Base-by-base conservation (phyloP, 495 filamentous ascomycete genomes). In the Aspergillus avenaceus region DNA sequence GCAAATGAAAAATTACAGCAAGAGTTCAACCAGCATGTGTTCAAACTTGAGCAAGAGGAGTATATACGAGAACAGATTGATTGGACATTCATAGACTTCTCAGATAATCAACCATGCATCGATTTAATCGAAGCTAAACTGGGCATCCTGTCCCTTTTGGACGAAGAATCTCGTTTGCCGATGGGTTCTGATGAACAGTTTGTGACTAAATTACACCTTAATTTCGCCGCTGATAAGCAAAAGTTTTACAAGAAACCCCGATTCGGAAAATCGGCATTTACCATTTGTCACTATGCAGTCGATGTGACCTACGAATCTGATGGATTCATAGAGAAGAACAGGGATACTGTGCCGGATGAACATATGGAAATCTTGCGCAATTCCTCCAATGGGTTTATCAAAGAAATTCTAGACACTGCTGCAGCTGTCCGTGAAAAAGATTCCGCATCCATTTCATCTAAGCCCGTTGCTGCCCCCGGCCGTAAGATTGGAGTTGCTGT, bases 271-370 rank as follows among this genome's bases (percentile, higher is more conserved):
- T 96, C 93, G 22, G 79, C 93, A 0, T 99, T 99, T 69, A 97
- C 95, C 34, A 91, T 99, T 40, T 97, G 95, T 69, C 93, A 99
- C 75, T 99, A 99, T 76, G 93, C 93, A 42, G 79, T 97, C 52
- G 95, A 97, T 61, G 93, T 99, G 59, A 99, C 93, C 14, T 99
- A 99, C 61, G 93, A 99, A 64, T 97, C 92, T n/a, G 93, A 99
- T 63, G 93, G 95, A 12, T 99, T 99, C 68, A 97, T 99, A 61
- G 95, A 99, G 67, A 99, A 99, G 80, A 99, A 99, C 64, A 82
- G 93, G 60, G 93, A 99, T 67, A 99, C 93, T 22, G 93, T 99
- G 37, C 93, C 93, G 5, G 93, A 99, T 67, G 93, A 99, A 71
- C 93, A 97, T 66, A 84, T 97, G 84, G 90, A 91, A 31, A 84